Evolutionary conservation across 2,329 filamentous ascomycete species (phyloP).

Genomic region (Neopestalotiopsis sp.): DNA sequence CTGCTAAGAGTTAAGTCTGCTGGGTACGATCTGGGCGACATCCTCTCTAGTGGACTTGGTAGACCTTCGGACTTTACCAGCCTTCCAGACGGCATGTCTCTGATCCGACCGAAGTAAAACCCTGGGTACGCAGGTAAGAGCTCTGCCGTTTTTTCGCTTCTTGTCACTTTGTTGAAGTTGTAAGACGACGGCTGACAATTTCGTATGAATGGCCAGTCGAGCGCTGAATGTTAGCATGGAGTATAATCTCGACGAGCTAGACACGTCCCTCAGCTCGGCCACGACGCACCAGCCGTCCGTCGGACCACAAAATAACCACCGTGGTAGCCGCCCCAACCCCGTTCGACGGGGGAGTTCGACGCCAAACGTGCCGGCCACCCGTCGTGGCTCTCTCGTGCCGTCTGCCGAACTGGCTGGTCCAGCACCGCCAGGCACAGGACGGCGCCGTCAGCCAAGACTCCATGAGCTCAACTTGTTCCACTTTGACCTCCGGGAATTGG

Average conservation of each 20-base stretch:
- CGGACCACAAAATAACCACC: slow-evolving; percentile 19
- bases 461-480: slow-evolving; percentile 32
- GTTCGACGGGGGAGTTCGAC: slow-evolving; percentile 3
- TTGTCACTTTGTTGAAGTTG: neutral
- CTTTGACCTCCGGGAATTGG: slow-evolving; percentile 34
- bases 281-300: slow-evolving; percentile 26
- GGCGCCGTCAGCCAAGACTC: slow-evolving; percentile 17
- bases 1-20: neutral
- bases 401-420: slow-evolving; percentile 6
- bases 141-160: neutral
- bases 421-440: neutral
- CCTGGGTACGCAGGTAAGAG: neutral
- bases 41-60: neutral
- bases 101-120: neutral
- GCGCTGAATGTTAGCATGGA: slow-evolving; percentile 23
- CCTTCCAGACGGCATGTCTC: neutral
- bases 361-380: slow-evolving; percentile 28
- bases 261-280: slow-evolving; percentile 31
- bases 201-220: neutral
- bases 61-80: slow-evolving; percentile 2
- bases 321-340: slow-evolving; percentile 21
- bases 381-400: slow-evolving; percentile 32
- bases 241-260: slow-evolving; percentile 35
- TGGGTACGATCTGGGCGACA: neutral
- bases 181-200: neutral